Conservation (phyloP, 345 rosid species). For the Salix caprea region DNA sequence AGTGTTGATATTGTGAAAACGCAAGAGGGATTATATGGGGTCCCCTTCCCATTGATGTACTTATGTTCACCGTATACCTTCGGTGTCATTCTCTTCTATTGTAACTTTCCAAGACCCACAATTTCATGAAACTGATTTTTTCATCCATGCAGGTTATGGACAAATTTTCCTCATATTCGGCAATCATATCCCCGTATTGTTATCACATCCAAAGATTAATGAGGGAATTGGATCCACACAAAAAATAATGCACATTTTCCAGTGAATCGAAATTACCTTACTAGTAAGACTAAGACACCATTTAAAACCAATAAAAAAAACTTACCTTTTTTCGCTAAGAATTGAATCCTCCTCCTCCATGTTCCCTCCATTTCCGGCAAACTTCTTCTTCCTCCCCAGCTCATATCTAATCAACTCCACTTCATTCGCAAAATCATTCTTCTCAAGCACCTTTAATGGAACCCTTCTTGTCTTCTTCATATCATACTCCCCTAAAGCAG, state of each 20-base stretch:
- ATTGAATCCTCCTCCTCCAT: slow-evolving; percentile 39
- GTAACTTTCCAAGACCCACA: no score
- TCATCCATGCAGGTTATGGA: no score
- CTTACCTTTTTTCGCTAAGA: slow-evolving; percentile 59
- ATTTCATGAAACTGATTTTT: no score
- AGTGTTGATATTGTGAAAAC: no score
- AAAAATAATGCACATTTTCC: neutral
- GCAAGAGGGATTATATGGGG: no score
- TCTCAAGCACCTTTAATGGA: slow-evolving; percentile 46
- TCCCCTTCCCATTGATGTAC: no score
- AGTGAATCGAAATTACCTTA: neutral
- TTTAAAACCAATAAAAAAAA: neutral
- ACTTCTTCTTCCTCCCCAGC: slow-evolving; percentile 44
- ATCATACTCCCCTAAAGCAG: slow-evolving; percentile 74
- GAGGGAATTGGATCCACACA: neutral
- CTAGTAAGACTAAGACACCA: neutral
- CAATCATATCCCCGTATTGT: no score
- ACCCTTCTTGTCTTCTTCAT: slow-evolving; percentile 61
- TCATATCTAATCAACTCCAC: slow-evolving; percentile 56
- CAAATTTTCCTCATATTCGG: no score
- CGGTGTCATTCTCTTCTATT: no score
- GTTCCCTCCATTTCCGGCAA: slow-evolving; percentile 28
- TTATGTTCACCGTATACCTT: no score
- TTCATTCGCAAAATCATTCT: slow-evolving; percentile 49
- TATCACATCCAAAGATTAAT: no score